These are phyloP conservation scores for Mycena belliarum DNA, from an alignment of 768 basidiomycete species.

Conservation along the genomic window DNA sequence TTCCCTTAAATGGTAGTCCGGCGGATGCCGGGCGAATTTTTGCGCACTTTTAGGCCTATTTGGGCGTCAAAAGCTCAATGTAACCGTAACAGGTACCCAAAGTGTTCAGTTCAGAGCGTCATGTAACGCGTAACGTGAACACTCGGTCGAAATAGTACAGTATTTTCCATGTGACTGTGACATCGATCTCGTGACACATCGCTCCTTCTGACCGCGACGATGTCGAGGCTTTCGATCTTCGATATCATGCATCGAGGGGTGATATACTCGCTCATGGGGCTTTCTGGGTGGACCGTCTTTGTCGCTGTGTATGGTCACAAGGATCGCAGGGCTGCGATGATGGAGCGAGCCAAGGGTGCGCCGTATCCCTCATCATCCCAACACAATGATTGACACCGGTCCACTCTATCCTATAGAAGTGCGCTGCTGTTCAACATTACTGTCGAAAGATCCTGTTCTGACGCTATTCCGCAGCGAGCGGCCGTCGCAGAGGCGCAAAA, in stretches of 20 bases:
- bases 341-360: conserved; percentile 58
- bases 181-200: neutral
- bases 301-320: conserved; percentile 55
- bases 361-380: neutral
- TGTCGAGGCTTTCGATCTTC: conserved; percentile 24
- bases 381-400: neutral
- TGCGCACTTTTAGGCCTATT: too few species aligned
- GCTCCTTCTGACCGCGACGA: neutral
- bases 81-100: too few species aligned
- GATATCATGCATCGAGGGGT: conserved; percentile 57
- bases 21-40: too few species aligned
- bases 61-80: too few species aligned
- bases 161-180: conserved; percentile 1
- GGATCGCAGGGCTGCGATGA: conserved; percentile 38
- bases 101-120: too few species aligned
- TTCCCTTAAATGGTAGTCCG: too few species aligned
- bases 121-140: too few species aligned
- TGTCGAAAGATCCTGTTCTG: neutral
- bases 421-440: neutral
- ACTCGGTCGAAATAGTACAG: too few species aligned
- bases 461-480: conserved; percentile 12
- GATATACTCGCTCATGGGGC: conserved; percentile 52
- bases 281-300: conserved; percentile 54
- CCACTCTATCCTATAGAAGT: conserved; percentile 16
- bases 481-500: conserved; percentile 3